Conservation (phyloP, 768 basidiomycete species). For the Termitomyces sp. region DNA sequence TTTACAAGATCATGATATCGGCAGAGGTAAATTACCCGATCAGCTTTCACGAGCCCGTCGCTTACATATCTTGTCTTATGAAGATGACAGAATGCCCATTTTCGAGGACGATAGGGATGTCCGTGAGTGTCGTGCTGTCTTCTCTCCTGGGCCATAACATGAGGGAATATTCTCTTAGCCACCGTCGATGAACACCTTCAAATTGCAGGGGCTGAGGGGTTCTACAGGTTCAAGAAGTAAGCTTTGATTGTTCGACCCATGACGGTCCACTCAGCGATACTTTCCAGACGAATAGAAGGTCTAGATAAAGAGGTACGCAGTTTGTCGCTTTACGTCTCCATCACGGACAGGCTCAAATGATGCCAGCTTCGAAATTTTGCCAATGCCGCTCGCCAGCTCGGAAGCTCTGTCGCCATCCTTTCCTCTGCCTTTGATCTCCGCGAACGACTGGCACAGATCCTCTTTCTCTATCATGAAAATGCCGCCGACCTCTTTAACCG, state of each 20-base stretch:
- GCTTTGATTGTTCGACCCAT: neutral
- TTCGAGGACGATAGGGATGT: constrained; percentile 63
- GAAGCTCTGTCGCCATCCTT: constrained; percentile 71
- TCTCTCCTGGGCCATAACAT: neutral
- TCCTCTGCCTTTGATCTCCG: constrained; percentile 71
- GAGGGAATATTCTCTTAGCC: constrained; percentile 26
- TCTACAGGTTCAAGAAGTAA: constrained; percentile 58
- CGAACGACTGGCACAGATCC: constrained; percentile 59
- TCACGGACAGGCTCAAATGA: neutral
- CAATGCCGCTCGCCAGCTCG: constrained; percentile 70
- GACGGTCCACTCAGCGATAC: neutral
- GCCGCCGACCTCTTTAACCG: constrained; percentile 73
- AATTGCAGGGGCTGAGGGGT: constrained; percentile 57
- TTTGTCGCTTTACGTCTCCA: neutral
- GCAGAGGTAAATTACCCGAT: constrained; percentile 22
- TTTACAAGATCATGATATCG: constrained; percentile 27
- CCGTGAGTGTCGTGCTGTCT: constrained; percentile 39
- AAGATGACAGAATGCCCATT: constrained; percentile 34
- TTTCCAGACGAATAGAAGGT: constrained; percentile 46
- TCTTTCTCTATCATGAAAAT: constrained; percentile 70
- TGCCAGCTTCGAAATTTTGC: constrained; percentile 66
- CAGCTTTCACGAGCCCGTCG: neutral
- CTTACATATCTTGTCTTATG: neutral
- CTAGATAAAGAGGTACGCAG: constrained; percentile 56
- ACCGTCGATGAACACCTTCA: constrained; percentile 69